These are phyloP conservation scores for Perkinsus chesapeaki DNA, from an alignment of 169 alveolate species.

Conservation along the genomic window DNA sequence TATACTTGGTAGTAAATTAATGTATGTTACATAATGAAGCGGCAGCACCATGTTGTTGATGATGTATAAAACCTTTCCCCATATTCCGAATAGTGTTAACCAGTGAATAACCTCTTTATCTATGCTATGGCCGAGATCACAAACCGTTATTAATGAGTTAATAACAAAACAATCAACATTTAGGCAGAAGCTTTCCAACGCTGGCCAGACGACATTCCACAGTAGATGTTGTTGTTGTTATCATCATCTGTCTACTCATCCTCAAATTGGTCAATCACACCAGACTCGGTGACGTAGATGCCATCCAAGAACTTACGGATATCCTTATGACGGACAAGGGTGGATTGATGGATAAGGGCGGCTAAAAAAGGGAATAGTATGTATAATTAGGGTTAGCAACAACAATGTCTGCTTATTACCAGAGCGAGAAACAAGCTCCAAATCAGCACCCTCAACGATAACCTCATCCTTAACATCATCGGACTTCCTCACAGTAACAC, in stretches of 20 bases:
- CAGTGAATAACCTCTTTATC: too few species aligned
- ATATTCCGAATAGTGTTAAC: too few species aligned
- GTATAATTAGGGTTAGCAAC: background rate
- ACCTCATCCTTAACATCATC: slow-evolving; percentile 91
- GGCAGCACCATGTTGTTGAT: background rate
- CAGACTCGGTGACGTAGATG: slow-evolving; percentile 93
- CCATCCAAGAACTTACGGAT: slow-evolving; percentile 98
- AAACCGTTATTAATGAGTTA: background rate
- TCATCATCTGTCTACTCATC: slow-evolving; percentile 45
- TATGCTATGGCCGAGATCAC: too few species aligned
- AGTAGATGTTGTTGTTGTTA: background rate
- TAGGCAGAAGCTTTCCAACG: background rate
- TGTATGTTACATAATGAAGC: background rate
- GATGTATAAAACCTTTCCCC: background rate
- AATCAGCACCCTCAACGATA: slow-evolving; percentile 92
- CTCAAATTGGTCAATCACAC: slow-evolving; percentile 62
- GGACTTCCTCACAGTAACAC: slow-evolving; percentile 83
- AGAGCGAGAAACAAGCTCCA: slow-evolving; percentile 91
- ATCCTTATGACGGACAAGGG: slow-evolving; percentile 95
- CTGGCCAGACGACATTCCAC: background rate
- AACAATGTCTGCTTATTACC: slow-evolving; percentile 32
- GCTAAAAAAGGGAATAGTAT: slow-evolving; percentile 16
- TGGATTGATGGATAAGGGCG: slow-evolving; percentile 93
- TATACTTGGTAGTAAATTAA: background rate
- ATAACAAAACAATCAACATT: background rate